Evolutionary conservation across 1,284 basidiomycete genomes (phyloP).

Genomic region (Apiotrichum gamsii): DNA sequence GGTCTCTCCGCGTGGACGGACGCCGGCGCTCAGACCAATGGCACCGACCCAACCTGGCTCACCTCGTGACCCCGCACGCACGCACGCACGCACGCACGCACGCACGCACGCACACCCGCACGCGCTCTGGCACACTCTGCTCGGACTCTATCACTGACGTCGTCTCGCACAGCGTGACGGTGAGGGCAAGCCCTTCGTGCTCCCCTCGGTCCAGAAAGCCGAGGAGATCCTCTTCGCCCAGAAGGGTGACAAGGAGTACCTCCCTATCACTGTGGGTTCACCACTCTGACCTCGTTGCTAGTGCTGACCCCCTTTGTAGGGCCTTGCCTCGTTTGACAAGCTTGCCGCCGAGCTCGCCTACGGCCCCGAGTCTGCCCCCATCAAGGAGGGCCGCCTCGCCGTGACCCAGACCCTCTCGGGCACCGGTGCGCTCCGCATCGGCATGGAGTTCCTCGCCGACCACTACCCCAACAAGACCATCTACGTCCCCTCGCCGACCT

Average conservation of each 20-base stretch:
- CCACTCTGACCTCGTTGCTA: background rate
- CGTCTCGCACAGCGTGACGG: conserved; percentile 92
- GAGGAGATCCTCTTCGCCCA: conserved; percentile 56
- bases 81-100: too few relatives aligned
- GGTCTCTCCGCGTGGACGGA: too few relatives aligned
- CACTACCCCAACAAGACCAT: conserved; percentile 89
- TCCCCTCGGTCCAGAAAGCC: conserved; percentile 80
- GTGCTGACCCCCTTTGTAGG: conserved; percentile 16
- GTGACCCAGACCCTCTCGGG: conserved; percentile 96
- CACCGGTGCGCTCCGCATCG: conserved; percentile 94
- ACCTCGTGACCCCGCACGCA: background rate
- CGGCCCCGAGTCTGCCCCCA: conserved; percentile 68
- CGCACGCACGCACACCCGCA: too few relatives aligned
- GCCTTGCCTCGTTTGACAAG: conserved; percentile 79
- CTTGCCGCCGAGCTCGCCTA: conserved; percentile 89
- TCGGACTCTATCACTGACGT: conserved; percentile 1
- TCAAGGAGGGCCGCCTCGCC: conserved; percentile 71
- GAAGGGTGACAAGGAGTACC: conserved; percentile 80
- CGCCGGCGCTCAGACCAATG: too few relatives aligned
- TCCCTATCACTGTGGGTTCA: conserved; percentile 70
- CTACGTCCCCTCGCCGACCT: conserved; percentile 90
- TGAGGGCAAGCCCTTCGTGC: conserved; percentile 90
- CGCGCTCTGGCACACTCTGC: too few relatives aligned
- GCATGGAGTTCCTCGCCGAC: conserved; percentile 78
- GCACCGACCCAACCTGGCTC: too few relatives aligned